Conservation (phyloP, 768 basidiomycete species). For the Rhizopogon vulgaris region DNA sequence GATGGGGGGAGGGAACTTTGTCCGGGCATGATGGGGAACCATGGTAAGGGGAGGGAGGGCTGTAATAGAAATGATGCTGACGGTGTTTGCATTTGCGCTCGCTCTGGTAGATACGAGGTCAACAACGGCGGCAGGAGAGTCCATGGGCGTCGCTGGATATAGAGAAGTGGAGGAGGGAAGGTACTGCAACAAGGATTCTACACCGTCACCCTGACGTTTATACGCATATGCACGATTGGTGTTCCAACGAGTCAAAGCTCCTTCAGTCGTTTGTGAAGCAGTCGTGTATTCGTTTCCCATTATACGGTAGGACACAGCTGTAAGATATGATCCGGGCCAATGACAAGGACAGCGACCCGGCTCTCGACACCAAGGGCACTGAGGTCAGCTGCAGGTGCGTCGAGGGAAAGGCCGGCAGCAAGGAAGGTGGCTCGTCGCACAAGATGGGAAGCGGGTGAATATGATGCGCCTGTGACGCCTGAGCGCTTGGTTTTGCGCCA, state of each 20-base stretch:
- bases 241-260: conserved; percentile 4
- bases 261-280: conserved; percentile 1
- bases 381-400: conserved; percentile 52
- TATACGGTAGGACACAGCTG: conserved; percentile 5
- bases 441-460: conserved; percentile 68
- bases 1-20: conserved; percentile 16
- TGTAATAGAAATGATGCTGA: conserved; percentile 27
- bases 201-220: neutral
- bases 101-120: conserved; percentile 6
- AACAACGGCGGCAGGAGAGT: neutral
- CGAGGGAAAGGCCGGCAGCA: conserved; percentile 67
- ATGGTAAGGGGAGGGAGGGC: conserved; percentile 23
- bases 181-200: neutral
- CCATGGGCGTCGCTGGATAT: neutral
- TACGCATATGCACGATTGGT: conserved; percentile 4
- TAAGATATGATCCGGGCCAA: conserved; percentile 30
- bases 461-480: conserved; percentile 63
- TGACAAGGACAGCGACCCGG: conserved; percentile 36
- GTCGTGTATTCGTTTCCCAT: conserved; percentile 5
- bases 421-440: conserved; percentile 75
- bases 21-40: conserved; percentile 6
- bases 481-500: conserved; percentile 72
- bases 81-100: conserved; percentile 5
- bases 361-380: conserved; percentile 60
- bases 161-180: neutral